A percentile compares a stretch with the other conserved stretches of the same genome.
Conservation (phyloP, 2,329 filamentous ascomycete species). For the Rugonectria rugulosa region DNA sequence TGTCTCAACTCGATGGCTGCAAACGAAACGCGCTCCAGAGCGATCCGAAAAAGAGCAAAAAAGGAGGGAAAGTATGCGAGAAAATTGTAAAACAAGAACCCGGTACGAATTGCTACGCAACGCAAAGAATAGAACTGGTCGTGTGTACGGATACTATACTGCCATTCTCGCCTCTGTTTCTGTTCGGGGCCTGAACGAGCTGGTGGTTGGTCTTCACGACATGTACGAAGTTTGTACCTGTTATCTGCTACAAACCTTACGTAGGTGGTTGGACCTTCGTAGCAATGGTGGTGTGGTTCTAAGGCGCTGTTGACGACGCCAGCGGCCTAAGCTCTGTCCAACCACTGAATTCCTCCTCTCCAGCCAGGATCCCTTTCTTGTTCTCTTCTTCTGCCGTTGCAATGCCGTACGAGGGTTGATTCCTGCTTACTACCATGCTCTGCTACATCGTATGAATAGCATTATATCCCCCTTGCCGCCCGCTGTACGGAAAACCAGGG, state of each 20-base stretch:
- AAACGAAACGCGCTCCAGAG: constrained; percentile 2
- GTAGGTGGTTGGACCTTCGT: constrained; percentile 1
- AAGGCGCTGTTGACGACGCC: not conserved
- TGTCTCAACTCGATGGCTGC: constrained; percentile 40
- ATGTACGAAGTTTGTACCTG: not conserved
- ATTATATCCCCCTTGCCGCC: too few relatives aligned
- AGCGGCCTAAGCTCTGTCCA: not conserved
- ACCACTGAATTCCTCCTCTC: not conserved
- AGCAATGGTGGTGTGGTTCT: constrained; percentile 16
- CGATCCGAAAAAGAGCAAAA: constrained; percentile 13
- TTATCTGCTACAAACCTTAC: not conserved
- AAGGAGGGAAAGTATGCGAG: not conserved
- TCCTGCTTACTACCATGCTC: not conserved
- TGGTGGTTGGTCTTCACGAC: not conserved
- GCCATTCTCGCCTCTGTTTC: too few relatives aligned
- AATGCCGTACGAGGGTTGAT: not conserved
- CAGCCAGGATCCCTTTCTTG: not conserved
- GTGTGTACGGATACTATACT: too few relatives aligned
- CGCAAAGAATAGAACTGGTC: not conserved
- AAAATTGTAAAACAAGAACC: not conserved
- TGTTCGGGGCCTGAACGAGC: not conserved
- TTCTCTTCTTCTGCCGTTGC: not conserved
- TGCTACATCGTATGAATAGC: too few relatives aligned
- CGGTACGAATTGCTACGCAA: not conserved
- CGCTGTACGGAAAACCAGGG: too few relatives aligned